phyloP scores from a whole-genome alignment of 2,329 filamentous ascomycete species.

The Colletotrichum sp. region DNA sequence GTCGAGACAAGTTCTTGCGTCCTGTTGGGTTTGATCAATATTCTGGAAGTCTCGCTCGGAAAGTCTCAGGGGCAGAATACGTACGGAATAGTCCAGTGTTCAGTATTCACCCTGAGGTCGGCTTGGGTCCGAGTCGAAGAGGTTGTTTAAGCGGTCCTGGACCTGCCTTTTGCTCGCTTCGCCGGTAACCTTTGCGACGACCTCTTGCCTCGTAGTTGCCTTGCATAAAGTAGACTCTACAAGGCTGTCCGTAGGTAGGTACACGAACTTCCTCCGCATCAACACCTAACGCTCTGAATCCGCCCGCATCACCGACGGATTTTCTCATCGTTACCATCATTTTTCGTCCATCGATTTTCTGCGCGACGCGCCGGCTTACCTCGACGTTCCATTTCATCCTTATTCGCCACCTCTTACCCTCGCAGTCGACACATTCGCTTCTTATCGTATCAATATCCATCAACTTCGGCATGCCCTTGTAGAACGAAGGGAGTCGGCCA shows the following conservation, averaged over 20 bases:
- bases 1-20: background rate
- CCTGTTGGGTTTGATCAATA: background rate
- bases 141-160: background rate
- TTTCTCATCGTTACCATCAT: background rate
- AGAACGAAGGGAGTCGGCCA: background rate
- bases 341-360: background rate
- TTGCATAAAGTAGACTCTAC: background rate
- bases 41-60: background rate
- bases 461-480: background rate
- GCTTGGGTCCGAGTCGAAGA: background rate
- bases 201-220: background rate
- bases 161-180: background rate
- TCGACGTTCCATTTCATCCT: background rate
- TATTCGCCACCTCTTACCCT: background rate
- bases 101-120: background rate
- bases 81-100: background rate
- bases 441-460: background rate
- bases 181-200: background rate
- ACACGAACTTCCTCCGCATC: background rate
- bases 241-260: background rate
- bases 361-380: background rate
- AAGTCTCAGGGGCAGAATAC: background rate
- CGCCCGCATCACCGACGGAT: background rate
- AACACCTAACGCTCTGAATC: background rate
- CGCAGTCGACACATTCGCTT: background rate